A percentile compares a stretch with the other conserved stretches of the same genome.
phyloP scores from a whole-genome alignment of 129 eudicot species.

The Escallonia rubra region DNA sequence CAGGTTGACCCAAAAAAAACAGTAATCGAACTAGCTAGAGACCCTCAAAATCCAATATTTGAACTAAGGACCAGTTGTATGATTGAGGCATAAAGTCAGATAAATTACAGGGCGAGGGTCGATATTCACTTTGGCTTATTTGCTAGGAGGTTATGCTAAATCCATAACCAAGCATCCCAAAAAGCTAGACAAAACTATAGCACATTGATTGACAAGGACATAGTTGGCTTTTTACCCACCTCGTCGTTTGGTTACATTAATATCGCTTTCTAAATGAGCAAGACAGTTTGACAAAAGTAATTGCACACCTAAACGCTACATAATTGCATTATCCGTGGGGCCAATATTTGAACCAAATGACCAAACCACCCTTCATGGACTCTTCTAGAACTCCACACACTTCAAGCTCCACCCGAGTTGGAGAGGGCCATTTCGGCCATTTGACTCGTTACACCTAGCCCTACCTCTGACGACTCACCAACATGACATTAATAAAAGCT shows the following conservation, averaged over 20 bases:
- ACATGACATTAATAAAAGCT: slow-evolving; percentile 14
- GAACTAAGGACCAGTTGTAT: no score
- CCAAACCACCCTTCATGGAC: slow-evolving; percentile 23
- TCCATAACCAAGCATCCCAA: no score
- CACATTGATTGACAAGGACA: neutral
- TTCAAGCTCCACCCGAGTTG: neutral
- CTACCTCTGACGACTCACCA: neutral
- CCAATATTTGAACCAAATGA: neutral
- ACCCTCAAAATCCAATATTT: no score
- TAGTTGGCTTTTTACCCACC: neutral
- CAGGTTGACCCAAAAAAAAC: no score
- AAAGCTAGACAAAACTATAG: no score
- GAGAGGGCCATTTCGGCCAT: slow-evolving; percentile 1
- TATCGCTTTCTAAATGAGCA: slow-evolving; percentile 2
- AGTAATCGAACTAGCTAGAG: no score
- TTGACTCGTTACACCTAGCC: neutral
- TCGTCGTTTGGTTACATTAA: no score
- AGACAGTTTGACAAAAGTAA: slow-evolving; percentile 28
- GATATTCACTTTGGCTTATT: no score
- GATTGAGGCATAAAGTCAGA: no score
- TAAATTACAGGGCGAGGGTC: no score
- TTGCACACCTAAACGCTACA: slow-evolving; percentile 11
- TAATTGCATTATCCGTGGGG: slow-evolving; percentile 13
- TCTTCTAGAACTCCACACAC: slow-evolving; percentile 1
- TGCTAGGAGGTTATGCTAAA: no score